Conservation (phyloP, 2,329 filamentous ascomycete genomes). For the Cercospora janseana region DNA sequence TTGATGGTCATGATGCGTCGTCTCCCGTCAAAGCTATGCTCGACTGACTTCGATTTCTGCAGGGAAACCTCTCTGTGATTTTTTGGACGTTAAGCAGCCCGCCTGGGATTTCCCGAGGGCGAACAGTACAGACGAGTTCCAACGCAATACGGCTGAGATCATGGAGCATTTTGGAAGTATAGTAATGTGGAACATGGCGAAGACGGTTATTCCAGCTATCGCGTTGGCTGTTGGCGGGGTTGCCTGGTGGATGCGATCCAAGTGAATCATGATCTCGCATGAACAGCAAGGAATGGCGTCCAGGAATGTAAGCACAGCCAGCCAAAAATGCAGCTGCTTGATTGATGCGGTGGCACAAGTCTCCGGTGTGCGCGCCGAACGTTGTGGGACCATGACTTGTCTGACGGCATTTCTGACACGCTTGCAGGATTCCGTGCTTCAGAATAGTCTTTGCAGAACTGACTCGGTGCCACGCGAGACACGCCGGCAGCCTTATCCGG, state of each 20-base stretch:
- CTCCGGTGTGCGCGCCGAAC: no score
- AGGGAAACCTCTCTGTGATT: slow-evolving; percentile 17
- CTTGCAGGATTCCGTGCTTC: no score
- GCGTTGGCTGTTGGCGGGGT: neutral
- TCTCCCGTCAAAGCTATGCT: neutral
- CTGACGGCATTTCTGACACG: no score
- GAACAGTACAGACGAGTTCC: slow-evolving; percentile 15
- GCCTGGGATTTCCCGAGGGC: slow-evolving; percentile 14
- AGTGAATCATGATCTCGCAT: neutral
- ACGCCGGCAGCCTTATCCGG: no score
- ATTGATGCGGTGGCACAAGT: no score
- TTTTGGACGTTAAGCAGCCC: slow-evolving; percentile 8
- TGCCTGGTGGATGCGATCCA: neutral
- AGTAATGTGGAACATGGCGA: slow-evolving; percentile 10
- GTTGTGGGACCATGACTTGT: no score
- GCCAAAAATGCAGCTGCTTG: no score
- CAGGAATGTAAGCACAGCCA: no score
- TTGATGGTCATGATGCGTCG: neutral
- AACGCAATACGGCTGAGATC: neutral
- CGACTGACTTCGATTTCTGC: neutral
- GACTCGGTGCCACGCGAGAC: no score
- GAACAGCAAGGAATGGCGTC: neutral
- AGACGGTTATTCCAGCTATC: neutral
- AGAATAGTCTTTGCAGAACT: no score
- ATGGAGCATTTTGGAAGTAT: neutral